phyloP scores from a whole-genome alignment of 2,329 filamentous ascomycete genomes.

The Talaromyces sp. region DNA sequence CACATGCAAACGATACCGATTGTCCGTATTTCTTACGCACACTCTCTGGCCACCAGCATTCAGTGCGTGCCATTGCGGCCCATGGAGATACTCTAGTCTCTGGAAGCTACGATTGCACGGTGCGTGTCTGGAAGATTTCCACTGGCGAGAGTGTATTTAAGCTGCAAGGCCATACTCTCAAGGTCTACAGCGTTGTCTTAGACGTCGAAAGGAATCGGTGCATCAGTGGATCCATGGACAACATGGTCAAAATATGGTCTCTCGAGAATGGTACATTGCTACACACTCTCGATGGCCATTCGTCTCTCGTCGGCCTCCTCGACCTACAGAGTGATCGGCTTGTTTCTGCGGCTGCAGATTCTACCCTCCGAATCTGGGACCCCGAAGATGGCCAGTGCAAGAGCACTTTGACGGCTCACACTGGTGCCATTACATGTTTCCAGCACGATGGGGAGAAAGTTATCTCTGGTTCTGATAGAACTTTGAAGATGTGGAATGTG shows the following conservation, averaged over 20 bases:
- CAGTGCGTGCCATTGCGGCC: conserved; percentile 90
- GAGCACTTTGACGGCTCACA: conserved; percentile 85
- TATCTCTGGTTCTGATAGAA: conserved; percentile 91
- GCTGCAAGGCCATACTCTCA: conserved; percentile 78
- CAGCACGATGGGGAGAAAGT: conserved; percentile 96
- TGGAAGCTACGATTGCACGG: conserved; percentile 91
- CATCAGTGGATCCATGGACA: conserved; percentile 98
- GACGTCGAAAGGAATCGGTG: conserved; percentile 89
- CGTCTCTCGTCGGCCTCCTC: conserved; percentile 82
- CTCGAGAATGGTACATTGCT: conserved; percentile 78
- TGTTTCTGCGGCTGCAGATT: conserved; percentile 92
- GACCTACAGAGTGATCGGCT: conserved; percentile 85
- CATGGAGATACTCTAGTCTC: conserved; percentile 94
- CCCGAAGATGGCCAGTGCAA: conserved; percentile 88
- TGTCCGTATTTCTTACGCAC: conserved; percentile 94
- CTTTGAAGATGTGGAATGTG: conserved; percentile 98
- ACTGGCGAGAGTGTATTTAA: conserved; percentile 83
- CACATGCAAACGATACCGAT: conserved; percentile 65
- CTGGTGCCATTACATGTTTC: conserved; percentile 96
- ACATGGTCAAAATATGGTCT: conserved; percentile 95
- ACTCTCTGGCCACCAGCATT: conserved; percentile 80
- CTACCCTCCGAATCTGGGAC: conserved; percentile 93
- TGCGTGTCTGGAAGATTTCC: conserved; percentile 95
- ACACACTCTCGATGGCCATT: conserved; percentile 88
- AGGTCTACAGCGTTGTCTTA: conserved; percentile 95